Evolutionary conservation across 2,329 filamentous ascomycete genomes (phyloP), one percentile per base, ranked within the genome.

Genomic region (Lasiodiplodia sp.): DNA sequence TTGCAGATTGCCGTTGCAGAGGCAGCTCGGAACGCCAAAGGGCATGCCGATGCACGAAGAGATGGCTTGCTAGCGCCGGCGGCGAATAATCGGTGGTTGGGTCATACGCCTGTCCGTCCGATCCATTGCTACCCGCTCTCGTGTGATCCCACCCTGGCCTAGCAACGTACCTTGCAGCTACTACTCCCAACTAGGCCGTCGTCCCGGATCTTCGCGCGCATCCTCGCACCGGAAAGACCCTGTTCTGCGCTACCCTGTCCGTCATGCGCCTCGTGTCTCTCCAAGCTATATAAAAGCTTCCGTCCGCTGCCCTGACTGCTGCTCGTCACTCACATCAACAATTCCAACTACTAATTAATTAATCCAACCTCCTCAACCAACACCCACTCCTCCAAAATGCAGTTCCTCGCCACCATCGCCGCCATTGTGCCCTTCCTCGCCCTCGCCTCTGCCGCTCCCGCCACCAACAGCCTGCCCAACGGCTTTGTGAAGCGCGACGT

Each of bases 401-500:
- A 67, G 53, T 40, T 40, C 66, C 37, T 68, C 34, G 18, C 66
- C 55, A 21, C 52, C 31, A 28, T 68, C 49, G 49, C 49, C 47
- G 57, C 66, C 37, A 53, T 68, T 25, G 40, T 62, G 28, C 57
- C 66, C 31, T 28, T 68, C 21, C 12, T 68, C 47, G 56, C 66
- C 37, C n/a, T 63, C 47, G 44, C 34, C 57, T 23, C 57, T 14
- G 66, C 66, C 14, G 66, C 66, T 16, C 66, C 66, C 5, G 28
- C 60, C 28, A 47, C 60, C 31, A 34, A 34, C 44, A 64, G 28
- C 60, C n/a, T 51, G 8, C 60, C 60, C 47, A 64, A 64, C 18
- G 47, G 55, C 56, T 55, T 68, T 47, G 49, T 55, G 23, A 68
- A 68, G 66, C 66, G 66, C 38, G 40, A 67, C n/a, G 65, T 58